Evolutionary conservation across 139 green algal genomes (phyloP), one percentile per base, ranked within the genome.

Genomic region (Ostreobium quekettii): DNA sequence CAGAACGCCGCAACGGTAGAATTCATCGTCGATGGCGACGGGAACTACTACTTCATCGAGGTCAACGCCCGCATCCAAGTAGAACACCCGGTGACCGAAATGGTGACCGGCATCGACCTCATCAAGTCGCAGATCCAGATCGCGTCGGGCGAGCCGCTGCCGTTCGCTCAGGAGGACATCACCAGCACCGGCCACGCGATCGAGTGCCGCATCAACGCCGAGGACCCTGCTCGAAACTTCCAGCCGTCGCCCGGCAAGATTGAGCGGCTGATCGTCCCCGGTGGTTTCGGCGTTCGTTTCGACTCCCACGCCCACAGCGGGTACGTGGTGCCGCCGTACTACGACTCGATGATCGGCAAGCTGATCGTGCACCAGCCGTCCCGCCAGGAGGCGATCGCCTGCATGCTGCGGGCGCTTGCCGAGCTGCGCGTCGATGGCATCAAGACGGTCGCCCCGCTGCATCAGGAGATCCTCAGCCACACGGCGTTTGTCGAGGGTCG

Each of bases 1-100:
- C 48, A 81, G 39, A 92, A 93, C 70, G 82, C 78, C 19, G 77
- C 91, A 39, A 99, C 93, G n/a, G 90, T 99, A 33, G 93, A 99
- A 85, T 99, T 98, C 78, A 93, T 99, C 85, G 87, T 99, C n/a
- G 89, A 93, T 78, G 86, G 90, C 76, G 62, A 89, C 31, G 88
- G 88, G 15, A 68, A 81, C 38, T 87, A 96, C 85, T 98, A 92
- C 82, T 99, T 98, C 79, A 80, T 99, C 71, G 93, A 99, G 77
- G 91, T 98, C 67, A 98, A 98, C 82, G 90, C 93, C 0, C 79
- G 91, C 6, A 87, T 97, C 53, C 90, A 96, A 83, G 93, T 98
- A 57, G 93, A 98, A 86, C 93, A 98, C 83, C 95, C 93, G 1
- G 83, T 96, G 30, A 98, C 93, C 1, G 93, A 98, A 83, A 91